A percentile compares a stretch with the other conserved stretches of the same genome.
phyloP scores from a whole-genome alignment of 768 basidiomycete genomes.

The Collybia sp. region DNA sequence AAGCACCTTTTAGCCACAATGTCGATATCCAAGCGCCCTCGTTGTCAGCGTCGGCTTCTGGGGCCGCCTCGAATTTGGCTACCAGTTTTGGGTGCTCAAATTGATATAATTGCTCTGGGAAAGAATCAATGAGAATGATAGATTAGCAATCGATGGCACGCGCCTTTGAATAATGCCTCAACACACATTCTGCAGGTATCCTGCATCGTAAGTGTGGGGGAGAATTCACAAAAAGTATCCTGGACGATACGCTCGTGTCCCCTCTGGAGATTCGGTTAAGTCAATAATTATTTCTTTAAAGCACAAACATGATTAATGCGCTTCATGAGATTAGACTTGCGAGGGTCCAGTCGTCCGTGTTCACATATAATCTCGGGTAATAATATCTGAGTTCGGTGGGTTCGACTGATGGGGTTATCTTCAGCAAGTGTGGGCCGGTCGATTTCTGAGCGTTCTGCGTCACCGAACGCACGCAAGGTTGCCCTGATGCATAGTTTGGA shows the following conservation, averaged over 20 bases:
- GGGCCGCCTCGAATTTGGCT: slow-evolving; percentile 50
- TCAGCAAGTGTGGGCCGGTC: too few relatives aligned
- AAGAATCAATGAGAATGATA: slow-evolving; percentile 3
- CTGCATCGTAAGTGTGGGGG: slow-evolving; percentile 38
- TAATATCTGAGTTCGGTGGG: too few relatives aligned
- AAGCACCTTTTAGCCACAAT: slow-evolving; percentile 68
- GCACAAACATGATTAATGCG: slow-evolving; percentile 52
- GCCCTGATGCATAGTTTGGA: slow-evolving; percentile 21
- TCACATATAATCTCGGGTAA: slow-evolving; percentile 44
- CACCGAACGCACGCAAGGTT: too few relatives aligned
- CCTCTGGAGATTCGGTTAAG: slow-evolving; percentile 23
- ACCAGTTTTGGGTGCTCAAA: slow-evolving; percentile 63
- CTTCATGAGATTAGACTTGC: slow-evolving; percentile 60
- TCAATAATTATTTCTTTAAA: neutral
- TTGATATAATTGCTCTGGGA: slow-evolving; percentile 63
- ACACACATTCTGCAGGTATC: slow-evolving; percentile 66
- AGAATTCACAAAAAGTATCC: slow-evolving; percentile 42
- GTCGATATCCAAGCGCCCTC: slow-evolving; percentile 72
- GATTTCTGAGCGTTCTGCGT: too few relatives aligned
- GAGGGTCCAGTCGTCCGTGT: slow-evolving; percentile 61
- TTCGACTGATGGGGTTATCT: too few relatives aligned
- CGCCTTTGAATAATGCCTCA: slow-evolving; percentile 51
- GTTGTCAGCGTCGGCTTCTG: slow-evolving; percentile 35
- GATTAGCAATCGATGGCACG: neutral
- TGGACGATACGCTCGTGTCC: slow-evolving; percentile 37